Evolutionary conservation across 2,329 filamentous ascomycete genomes (phyloP).

Genomic region (Fusarium nygamai): DNA sequence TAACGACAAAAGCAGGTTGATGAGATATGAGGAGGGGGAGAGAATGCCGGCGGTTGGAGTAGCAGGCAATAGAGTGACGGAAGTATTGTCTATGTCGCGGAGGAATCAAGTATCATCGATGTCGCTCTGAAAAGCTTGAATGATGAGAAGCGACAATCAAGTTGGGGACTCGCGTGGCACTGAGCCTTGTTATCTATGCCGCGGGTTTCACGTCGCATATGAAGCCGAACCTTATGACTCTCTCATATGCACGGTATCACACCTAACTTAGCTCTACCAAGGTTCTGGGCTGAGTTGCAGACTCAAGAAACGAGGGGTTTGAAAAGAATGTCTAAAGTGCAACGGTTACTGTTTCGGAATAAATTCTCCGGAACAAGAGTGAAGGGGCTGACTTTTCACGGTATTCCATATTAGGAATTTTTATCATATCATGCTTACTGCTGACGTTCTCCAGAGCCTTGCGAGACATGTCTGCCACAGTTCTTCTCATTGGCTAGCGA

Average conservation of each 20-base stretch:
- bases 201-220: accelerated
- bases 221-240: not conserved
- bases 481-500: not conserved
- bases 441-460: not conserved
- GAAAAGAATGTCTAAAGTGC: not conserved
- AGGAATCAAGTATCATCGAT: not conserved
- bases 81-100: not conserved
- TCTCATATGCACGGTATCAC: not conserved
- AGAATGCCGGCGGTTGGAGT: not conserved
- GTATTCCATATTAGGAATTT: not conserved
- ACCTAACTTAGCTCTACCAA: too few relatives aligned
- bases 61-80: too few relatives aligned
- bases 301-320: not conserved
- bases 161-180: accelerated
- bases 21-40: not conserved
- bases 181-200: not conserved
- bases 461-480: too few relatives aligned
- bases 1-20: accelerated
- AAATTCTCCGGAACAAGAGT: not conserved
- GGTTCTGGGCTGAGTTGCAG: too few relatives aligned
- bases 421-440: not conserved
- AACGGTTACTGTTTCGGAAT: not conserved
- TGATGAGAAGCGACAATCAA: not conserved
- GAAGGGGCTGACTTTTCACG: not conserved
- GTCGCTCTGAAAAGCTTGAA: not conserved